Conservation (phyloP, 148 eudicot genomes). For the Rhododendron simsii region DNA sequence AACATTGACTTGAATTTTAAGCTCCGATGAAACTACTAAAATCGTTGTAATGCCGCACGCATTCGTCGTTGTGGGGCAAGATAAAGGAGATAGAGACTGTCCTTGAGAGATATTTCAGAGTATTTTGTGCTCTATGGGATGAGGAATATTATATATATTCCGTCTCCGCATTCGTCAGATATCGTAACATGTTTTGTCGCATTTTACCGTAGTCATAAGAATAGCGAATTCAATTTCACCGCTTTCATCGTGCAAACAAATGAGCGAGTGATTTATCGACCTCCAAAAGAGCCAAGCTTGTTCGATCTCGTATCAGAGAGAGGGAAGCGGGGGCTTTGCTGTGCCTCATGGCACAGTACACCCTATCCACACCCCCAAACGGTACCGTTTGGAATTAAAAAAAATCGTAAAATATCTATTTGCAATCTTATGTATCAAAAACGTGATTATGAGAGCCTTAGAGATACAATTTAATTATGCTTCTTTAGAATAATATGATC, state of each 20-base stretch:
- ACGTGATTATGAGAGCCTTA: too few relatives aligned
- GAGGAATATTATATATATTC: background rate
- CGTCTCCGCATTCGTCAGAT: background rate
- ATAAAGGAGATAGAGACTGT: background rate
- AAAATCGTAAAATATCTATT: too few relatives aligned
- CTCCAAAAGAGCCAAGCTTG: background rate
- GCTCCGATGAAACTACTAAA: background rate
- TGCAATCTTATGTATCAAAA: too few relatives aligned
- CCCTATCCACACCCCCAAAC: too few relatives aligned
- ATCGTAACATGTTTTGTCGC: too few relatives aligned
- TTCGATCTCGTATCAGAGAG: too few relatives aligned
- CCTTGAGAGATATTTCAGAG: background rate
- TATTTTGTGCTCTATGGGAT: background rate
- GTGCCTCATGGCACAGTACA: too few relatives aligned
- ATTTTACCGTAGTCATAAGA: too few relatives aligned
- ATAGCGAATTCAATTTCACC: background rate
- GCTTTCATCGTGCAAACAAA: background rate
- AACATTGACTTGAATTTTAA: background rate
- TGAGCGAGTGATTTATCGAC: background rate
- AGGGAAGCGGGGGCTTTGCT: too few relatives aligned
- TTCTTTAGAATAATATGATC: too few relatives aligned
- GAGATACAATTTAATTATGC: too few relatives aligned
- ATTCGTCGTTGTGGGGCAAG: background rate
- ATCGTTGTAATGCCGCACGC: background rate
- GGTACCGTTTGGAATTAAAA: too few relatives aligned